Base-by-base conservation (phyloP, 495 filamentous ascomycete species). In the Aspergillus ellipticus region DNA sequence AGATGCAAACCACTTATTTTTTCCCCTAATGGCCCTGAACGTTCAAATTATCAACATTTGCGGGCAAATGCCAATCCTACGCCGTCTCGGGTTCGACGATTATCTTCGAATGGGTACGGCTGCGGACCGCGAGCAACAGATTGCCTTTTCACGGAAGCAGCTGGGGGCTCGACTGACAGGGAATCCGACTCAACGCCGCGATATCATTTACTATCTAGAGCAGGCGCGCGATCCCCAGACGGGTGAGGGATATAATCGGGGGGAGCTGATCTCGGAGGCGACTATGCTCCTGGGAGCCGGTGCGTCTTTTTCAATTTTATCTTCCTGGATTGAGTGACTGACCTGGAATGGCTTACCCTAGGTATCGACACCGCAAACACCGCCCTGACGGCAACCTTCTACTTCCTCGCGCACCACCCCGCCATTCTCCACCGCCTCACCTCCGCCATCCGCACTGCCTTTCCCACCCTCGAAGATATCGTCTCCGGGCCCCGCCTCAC, bases 371-470 rank as follows among this genome's bases (percentile, higher is more conserved):
- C 43, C 15, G 49, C 49, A 7, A 42, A 35, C 54, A 51, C 55
- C 17, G 51, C 52, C 26, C 21, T 53, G 5, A 55, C 47, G 6
- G 42, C 15, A 20, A 54, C 47, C 1, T 48, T 46, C 11, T 58
- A 29, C 35, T 39, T 49, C 35, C 55, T 55, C 17, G 59, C 55
- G 22, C 51, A 50, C 37, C 15, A 62, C 19, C 10, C 35, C 10
- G 39, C 24, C 15, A 51, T 62, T 31, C 49, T 52, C 47, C 0
- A 48, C 17, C 17, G 42, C 20, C 51, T 53, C 2, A 54, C 37
- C 19, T 17, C 42, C 16, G 39, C 55, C 15, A 33, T 52, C 24
- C 49, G 49, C 15, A 13, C 46, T 17, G 29, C 10, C 10, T 62
- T 50, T 17, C 20, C 42, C 24, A 43, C 51, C 37, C 54, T 29